These are phyloP conservation scores for Pythium chondricola DNA, from an alignment of 352 stramenopile species.

Conservation along the genomic window DNA sequence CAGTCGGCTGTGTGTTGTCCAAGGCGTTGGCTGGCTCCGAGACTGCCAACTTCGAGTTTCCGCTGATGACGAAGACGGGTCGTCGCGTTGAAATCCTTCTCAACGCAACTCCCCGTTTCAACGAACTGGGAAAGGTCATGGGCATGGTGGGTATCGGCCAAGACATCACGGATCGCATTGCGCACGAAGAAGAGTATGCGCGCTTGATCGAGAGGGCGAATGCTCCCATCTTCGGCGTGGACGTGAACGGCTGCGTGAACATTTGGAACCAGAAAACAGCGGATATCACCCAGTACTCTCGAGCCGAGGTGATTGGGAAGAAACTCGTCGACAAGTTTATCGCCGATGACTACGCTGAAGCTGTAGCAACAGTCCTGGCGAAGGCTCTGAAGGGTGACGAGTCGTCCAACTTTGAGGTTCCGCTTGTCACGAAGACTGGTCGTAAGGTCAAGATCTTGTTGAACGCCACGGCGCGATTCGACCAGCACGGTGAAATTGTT, in stretches of 20 bases:
- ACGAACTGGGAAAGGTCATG: slow-evolving; percentile 77
- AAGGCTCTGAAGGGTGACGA: slow-evolving; percentile 44
- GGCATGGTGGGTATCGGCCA: slow-evolving; percentile 85
- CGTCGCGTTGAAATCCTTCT: slow-evolving; percentile 78
- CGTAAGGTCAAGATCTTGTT: slow-evolving; percentile 64
- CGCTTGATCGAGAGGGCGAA: slow-evolving; percentile 90
- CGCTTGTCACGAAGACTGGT: slow-evolving; percentile 63
- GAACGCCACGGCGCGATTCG: slow-evolving; percentile 57
- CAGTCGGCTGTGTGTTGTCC: slow-evolving; percentile 47
- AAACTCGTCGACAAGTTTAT: slow-evolving; percentile 60
- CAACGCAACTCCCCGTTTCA: slow-evolving; percentile 81
- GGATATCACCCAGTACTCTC: slow-evolving; percentile 79
- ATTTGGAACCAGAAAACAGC: slow-evolving; percentile 91
- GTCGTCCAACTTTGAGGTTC: slow-evolving; percentile 68
- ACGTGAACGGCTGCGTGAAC: slow-evolving; percentile 82
- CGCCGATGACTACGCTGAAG: slow-evolving; percentile 43
- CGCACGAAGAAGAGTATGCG: slow-evolving; percentile 84
- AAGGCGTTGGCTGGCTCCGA: slow-evolving; percentile 55
- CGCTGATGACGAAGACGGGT: slow-evolving; percentile 75
- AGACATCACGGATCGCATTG: slow-evolving; percentile 81
- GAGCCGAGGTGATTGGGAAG: slow-evolving; percentile 52
- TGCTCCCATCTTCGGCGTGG: slow-evolving; percentile 88
- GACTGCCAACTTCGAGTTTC: slow-evolving; percentile 84
- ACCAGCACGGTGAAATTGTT: slow-evolving; percentile 55
- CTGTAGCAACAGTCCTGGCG: slow-evolving; percentile 38